Percentiles rank a stretch among this genome's conserved stretches.
Evolutionary conservation across 768 basidiomycete genomes (phyloP).

Genomic region (Pleurotus cornucopiae): DNA sequence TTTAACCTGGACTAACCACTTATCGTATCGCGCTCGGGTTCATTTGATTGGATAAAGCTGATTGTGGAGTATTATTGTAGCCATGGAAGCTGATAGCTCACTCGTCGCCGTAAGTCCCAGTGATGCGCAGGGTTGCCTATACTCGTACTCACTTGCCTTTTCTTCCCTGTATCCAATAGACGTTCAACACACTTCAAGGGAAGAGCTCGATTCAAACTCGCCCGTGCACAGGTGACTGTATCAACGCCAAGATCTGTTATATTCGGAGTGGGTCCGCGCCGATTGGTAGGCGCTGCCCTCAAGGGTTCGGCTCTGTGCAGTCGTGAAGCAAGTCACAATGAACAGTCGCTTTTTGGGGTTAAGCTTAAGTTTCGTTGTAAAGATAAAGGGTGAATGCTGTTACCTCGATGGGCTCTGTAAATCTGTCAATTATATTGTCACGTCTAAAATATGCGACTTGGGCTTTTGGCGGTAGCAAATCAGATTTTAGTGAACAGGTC

Average conservation of each 20-base stretch:
- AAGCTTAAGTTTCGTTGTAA: no score
- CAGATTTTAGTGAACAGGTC: no score
- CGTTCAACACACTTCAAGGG: conserved; percentile 68
- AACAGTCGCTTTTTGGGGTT: no score
- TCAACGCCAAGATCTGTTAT: conserved; percentile 70
- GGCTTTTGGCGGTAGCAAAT: no score
- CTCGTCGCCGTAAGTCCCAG: conserved; percentile 48
- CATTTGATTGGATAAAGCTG: neutral
- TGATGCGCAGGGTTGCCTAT: neutral
- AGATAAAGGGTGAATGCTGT: no score
- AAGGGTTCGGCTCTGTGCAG: conserved; percentile 59
- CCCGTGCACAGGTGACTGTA: conserved; percentile 58
- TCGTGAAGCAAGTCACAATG: neutral
- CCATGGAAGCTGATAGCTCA: conserved; percentile 53
- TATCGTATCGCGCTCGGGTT: no score
- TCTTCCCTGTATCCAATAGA: conserved; percentile 26
- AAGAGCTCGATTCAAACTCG: conserved; percentile 55
- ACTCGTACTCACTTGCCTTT: neutral
- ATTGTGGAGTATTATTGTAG: conserved; percentile 23
- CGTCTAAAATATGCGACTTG: no score
- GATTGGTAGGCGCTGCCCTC: conserved; percentile 50
- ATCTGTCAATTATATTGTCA: no score
- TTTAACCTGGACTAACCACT: no score
- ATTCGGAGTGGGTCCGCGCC: conserved; percentile 70
- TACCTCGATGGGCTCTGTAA: no score